Percentiles rank a stretch among this genome's conserved stretches.
These are phyloP conservation scores for Cyclotella atomus DNA, from an alignment of 108 stramenopile genomes.

Conservation along the genomic window DNA sequence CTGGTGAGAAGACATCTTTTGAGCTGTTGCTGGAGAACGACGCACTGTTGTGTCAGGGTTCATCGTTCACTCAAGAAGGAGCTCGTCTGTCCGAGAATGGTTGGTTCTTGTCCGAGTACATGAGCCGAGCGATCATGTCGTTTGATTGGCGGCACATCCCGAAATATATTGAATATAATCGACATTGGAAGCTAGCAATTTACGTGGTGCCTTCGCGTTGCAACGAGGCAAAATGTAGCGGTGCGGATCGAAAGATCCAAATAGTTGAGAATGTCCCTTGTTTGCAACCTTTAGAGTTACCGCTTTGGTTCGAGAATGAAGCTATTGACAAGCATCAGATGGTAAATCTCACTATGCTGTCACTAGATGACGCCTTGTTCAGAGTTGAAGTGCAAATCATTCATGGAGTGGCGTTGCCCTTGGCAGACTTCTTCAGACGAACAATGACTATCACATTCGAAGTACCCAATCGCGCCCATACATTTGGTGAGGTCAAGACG, in stretches of 20 bases:
- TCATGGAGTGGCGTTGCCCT: slow-evolving; percentile 66
- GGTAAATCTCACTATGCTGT: slow-evolving; percentile 70
- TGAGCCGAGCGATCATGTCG: slow-evolving; percentile 61
- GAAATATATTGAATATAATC: slow-evolving; percentile 59
- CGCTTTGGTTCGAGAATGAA: slow-evolving; percentile 60
- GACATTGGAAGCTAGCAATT: slow-evolving; percentile 79
- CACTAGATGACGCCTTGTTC: slow-evolving; percentile 79
- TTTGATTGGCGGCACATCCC: slow-evolving; percentile 80
- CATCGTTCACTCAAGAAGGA: slow-evolving; percentile 57
- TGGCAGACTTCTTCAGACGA: slow-evolving; percentile 64
- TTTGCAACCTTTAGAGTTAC: slow-evolving; percentile 64
- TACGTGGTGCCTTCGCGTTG: slow-evolving; percentile 68
- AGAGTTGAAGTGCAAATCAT: slow-evolving; percentile 79
- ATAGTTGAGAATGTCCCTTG: slow-evolving; percentile 72
- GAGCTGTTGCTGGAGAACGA: slow-evolving; percentile 26
- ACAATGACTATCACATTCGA: slow-evolving; percentile 61
- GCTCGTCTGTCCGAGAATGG: slow-evolving; percentile 55
- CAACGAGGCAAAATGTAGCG: slow-evolving; percentile 61
- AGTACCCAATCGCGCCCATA: slow-evolving; percentile 42
- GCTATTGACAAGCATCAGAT: slow-evolving; percentile 58
- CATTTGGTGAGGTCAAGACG: slow-evolving; percentile 16
- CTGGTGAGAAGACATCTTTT: slow-evolving; percentile 20
- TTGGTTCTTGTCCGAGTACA: slow-evolving; percentile 67
- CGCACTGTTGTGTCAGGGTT: slow-evolving; percentile 30
- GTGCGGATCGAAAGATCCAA: slow-evolving; percentile 35